phyloP scores from a whole-genome alignment of 495 filamentous ascomycete genomes.

The Aspergillus ostianus region DNA sequence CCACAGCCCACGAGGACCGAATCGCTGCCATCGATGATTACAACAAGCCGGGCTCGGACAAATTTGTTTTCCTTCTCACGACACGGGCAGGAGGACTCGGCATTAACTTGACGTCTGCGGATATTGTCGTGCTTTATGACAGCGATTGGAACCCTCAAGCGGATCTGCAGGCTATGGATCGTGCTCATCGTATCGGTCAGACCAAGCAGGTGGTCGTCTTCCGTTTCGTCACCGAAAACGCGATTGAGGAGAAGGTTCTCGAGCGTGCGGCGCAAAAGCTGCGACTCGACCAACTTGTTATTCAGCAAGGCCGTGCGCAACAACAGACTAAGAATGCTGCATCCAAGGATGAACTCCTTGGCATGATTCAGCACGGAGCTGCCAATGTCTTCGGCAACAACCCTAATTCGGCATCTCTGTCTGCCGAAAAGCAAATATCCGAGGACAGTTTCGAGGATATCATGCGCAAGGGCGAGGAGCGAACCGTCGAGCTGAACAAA shows the following conservation, averaged over 20 bases:
- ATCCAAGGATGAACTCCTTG: constrained; percentile 92
- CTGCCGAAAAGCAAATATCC: constrained; percentile 59
- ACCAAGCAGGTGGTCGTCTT: constrained; percentile 98
- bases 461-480: constrained; percentile 78
- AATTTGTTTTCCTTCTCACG: constrained; percentile 97
- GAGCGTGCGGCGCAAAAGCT: constrained; percentile 97
- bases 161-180: constrained; percentile 98
- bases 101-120: constrained; percentile 94
- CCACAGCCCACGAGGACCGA: constrained; percentile 95
- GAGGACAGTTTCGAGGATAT: constrained; percentile 92
- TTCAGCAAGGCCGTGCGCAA: constrained; percentile 96
- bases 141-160: constrained; percentile 99
- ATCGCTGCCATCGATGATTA: constrained; percentile 98
- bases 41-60: constrained; percentile 92
- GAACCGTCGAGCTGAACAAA: constrained; percentile 85
- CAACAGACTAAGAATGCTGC: constrained; percentile 82
- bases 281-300: constrained; percentile 96
- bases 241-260: constrained; percentile 97
- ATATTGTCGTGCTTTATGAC: constrained; percentile 97
- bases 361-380: constrained; percentile 99
- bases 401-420: constrained; percentile 55
- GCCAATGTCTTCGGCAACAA: constrained; percentile 80
- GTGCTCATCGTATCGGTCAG: constrained; percentile 96
- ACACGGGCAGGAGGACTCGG: constrained; percentile 96
- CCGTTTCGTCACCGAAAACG: constrained; percentile 94